Conservation (phyloP, 2,329 filamentous ascomycete genomes). For the Fusarium sp. region DNA sequence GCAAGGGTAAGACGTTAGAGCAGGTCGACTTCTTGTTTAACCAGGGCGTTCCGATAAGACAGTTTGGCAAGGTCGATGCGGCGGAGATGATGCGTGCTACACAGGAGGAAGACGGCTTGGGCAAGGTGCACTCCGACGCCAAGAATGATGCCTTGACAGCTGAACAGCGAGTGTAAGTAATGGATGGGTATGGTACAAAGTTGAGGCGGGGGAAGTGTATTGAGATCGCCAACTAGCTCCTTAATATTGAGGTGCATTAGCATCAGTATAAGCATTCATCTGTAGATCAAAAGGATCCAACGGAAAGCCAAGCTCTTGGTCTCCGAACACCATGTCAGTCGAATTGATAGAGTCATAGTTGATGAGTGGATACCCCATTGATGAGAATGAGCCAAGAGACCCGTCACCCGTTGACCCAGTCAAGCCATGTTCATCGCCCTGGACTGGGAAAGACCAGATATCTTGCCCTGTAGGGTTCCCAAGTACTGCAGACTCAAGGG, state of each 20-base stretch:
- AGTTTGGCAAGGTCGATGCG: slow-evolving; percentile 30
- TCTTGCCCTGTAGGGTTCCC: neutral
- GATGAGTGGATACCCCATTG: neutral
- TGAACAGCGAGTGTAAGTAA: neutral
- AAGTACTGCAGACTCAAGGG: neutral
- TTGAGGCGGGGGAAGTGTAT: neutral
- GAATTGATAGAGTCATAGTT: slow-evolving; percentile 14
- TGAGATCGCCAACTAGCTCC: neutral
- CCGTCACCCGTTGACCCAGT: neutral
- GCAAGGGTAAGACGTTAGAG: slow-evolving; percentile 33
- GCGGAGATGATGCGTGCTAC: slow-evolving; percentile 15
- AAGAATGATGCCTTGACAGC: neutral
- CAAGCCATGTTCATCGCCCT: neutral
- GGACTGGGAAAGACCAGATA: slow-evolving; percentile 15
- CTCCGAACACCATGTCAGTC: neutral
- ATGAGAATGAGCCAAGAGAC: neutral
- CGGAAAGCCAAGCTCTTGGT: slow-evolving; percentile 13
- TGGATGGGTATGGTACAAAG: accelerated
- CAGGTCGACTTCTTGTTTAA: slow-evolving; percentile 38
- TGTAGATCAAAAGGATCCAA: slow-evolving; percentile 32
- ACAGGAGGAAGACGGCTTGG: neutral
- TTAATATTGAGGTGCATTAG: neutral
- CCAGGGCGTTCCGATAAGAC: slow-evolving; percentile 13
- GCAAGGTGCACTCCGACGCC: neutral
- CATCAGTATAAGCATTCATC: slow-evolving; percentile 33